These are phyloP conservation scores for Podospora pseudoanserina DNA, from an alignment of 495 filamentous ascomycete genomes.

Conservation along the genomic window DNA sequence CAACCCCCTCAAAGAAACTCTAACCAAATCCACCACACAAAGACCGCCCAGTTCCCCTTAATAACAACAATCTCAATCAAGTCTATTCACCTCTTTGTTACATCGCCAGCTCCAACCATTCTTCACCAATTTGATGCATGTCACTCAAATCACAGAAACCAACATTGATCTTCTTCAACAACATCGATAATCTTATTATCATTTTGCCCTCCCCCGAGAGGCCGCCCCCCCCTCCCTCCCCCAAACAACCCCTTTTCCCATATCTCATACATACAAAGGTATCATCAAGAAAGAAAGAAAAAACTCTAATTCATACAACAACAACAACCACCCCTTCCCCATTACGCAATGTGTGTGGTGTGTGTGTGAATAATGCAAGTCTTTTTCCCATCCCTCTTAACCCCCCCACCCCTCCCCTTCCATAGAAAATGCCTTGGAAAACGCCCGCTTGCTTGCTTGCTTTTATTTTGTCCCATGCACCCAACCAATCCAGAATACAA, in stretches of 20 bases:
- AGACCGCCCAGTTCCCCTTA: too few relatives aligned
- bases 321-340: background rate
- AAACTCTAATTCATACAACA: background rate
- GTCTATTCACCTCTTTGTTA: too few relatives aligned
- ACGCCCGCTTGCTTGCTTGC: conserved; percentile 13
- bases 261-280: background rate
- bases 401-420: background rate
- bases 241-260: background rate
- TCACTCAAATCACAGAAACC: too few relatives aligned
- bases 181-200: background rate
- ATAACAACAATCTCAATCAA: too few relatives aligned
- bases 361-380: background rate
- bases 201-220: background rate
- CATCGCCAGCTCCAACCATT: too few relatives aligned
- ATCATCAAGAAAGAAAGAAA: background rate
- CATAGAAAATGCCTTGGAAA: background rate
- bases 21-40: too few relatives aligned
- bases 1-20: too few relatives aligned
- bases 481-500: background rate
- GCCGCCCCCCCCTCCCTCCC: too few relatives aligned
- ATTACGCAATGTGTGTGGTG: background rate
- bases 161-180: too few relatives aligned
- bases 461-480: background rate
- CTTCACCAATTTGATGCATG: too few relatives aligned
- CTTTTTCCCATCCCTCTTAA: background rate